Base-by-base conservation (phyloP, 2,329 filamentous ascomycete genomes). In the Tricladium varicosporioides region DNA sequence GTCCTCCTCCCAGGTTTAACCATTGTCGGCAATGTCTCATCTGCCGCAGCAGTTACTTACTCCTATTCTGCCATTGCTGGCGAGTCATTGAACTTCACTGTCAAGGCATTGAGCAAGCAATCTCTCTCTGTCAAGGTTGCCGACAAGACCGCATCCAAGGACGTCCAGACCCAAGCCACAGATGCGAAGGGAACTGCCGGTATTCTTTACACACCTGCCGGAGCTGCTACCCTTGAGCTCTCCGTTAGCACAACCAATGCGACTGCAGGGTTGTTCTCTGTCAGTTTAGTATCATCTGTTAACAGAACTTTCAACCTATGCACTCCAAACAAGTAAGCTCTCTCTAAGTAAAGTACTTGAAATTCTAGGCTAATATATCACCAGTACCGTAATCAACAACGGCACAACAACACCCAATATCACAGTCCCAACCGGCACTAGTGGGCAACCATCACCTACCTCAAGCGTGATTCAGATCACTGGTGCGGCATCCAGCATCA, bases 41-140 rank as follows among this genome's bases (percentile, higher is more conserved):
- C 45, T 22, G 14, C 45, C 8, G 45, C 45, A 18, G 45, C 45
- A 19, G 45, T 22, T 22, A 10, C 45, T 22, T 48, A 48, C 45
- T 19, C 45, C 7, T 48, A 48, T 8, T 48, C 45, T 27, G 45
- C 45, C 7, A 48, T 48, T 48, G 45, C 45, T 22, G 45, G 45
- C 7, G 48, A 51, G 18, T 31, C 31, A 31, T 42, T 51, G 16
- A 51, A 51, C 33, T 51, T 51, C 48, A 51, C 48, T 10, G 48
- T 51, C 48, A 40, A 48, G 10, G 45, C 45, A 48, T 22, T 48
- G 15, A 48, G 45, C 45, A 19, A 16, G 18, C 45, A 48, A 22
- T 48, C 45, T 7, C 45, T 48, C 45, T 48, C 45, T 7, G 16
- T 48, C 8, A 48, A 48, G 45, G 15, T 48, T 9, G 15, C 45